phyloP scores from a whole-genome alignment of 257 asterid species.

The Solanum rostratum region DNA sequence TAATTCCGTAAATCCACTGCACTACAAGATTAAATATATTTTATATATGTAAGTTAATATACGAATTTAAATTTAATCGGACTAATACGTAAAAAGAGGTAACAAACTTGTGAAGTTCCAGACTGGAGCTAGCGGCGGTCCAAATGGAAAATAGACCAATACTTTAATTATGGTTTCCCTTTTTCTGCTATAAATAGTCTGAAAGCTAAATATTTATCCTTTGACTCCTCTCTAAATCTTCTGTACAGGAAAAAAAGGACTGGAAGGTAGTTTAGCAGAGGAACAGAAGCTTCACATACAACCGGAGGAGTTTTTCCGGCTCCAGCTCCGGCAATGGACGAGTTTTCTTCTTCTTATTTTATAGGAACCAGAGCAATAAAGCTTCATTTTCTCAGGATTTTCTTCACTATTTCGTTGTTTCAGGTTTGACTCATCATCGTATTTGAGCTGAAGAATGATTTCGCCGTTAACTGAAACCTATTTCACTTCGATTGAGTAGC shows the following conservation, averaged over 20 bases:
- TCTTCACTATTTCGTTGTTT: not conserved
- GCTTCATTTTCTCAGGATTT: not conserved
- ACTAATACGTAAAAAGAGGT: too few species aligned
- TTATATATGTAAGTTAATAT: too few species aligned
- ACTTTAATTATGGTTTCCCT: not conserved
- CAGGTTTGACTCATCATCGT: not conserved
- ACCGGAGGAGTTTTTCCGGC: not conserved
- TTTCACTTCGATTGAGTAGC: not conserved
- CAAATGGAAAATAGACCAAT: not conserved
- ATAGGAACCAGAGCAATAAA: not conserved
- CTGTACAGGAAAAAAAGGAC: not conserved
- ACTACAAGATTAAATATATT: too few species aligned
- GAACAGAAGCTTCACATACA: not conserved
- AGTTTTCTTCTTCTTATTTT: not conserved
- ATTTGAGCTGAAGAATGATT: not conserved
- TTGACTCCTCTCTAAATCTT: not conserved
- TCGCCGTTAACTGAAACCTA: not conserved
- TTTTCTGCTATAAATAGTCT: not conserved
- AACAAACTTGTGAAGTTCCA: slow-evolving; percentile 2
- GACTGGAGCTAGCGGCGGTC: not conserved
- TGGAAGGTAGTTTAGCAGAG: not conserved
- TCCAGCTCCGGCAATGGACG: not conserved
- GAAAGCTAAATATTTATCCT: not conserved
- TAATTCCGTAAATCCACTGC: slow-evolving; percentile 9
- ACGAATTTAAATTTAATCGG: too few species aligned